Percentiles rank a stretch among this genome's conserved stretches.
Evolutionary conservation across 108 stramenopile genomes (phyloP).

Genomic region (Epithemia pelagica): DNA sequence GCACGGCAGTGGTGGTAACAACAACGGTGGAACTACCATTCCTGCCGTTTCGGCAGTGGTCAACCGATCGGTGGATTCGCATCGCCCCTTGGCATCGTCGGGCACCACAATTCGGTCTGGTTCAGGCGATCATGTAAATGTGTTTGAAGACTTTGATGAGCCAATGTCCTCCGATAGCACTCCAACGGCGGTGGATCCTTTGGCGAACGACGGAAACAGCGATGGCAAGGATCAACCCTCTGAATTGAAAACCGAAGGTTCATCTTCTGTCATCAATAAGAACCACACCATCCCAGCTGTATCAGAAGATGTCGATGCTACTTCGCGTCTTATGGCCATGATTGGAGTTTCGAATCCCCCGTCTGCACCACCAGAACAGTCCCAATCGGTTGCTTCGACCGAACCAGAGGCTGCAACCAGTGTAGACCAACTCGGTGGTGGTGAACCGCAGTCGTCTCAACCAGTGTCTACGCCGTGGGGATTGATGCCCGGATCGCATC

Average conservation of each 20-base stretch:
- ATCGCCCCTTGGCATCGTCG: conserved; percentile 64
- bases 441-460: background rate
- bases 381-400: background rate
- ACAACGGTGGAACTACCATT: background rate
- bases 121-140: conserved; percentile 73
- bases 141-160: conserved; percentile 84
- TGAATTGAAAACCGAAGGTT: background rate
- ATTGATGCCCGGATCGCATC: background rate
- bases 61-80: conserved; percentile 43
- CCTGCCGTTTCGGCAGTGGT: conserved; percentile 2
- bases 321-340: conserved; percentile 82
- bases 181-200: background rate
- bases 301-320: conserved; percentile 46
- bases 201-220: background rate
- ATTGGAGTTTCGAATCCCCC: conserved; percentile 58
- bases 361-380: background rate
- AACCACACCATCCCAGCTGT: conserved; percentile 36
- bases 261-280: conserved; percentile 4
- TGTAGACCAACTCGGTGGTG: background rate
- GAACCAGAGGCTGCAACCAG: conserved; percentile 5
- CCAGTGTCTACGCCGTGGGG: conserved; percentile 3
- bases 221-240: background rate
- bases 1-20: conserved; percentile 1
- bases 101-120: conserved; percentile 78
- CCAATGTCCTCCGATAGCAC: conserved; percentile 6